Evolutionary conservation across 1,284 basidiomycete genomes (phyloP).

Genomic region (Marasmius fiardii): DNA sequence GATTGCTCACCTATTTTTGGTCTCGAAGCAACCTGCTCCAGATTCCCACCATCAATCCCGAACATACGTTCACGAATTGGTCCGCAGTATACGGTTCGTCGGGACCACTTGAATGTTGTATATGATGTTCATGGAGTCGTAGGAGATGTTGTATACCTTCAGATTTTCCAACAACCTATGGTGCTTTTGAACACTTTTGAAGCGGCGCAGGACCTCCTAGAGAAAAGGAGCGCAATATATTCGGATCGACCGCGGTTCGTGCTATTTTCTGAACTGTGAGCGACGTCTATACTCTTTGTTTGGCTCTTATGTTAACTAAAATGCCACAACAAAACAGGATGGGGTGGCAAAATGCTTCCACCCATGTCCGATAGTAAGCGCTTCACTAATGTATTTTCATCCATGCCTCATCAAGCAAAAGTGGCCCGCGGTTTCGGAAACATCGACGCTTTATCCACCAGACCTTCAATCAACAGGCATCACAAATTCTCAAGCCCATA

Average conservation of each 20-base stretch:
- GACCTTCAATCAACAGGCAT: slow-evolving; percentile 41
- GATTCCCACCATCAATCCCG: slow-evolving; percentile 6
- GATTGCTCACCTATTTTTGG: slow-evolving; percentile 5
- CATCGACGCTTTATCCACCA: slow-evolving; percentile 49
- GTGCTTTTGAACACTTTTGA: slow-evolving; percentile 40
- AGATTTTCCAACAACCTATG: slow-evolving; percentile 38
- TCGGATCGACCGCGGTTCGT: slow-evolving; percentile 48
- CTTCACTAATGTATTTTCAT: not conserved
- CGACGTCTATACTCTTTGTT: slow-evolving; percentile 3
- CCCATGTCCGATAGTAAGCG: slow-evolving; percentile 41
- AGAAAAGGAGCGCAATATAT: slow-evolving; percentile 44
- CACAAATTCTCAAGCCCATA: slow-evolving; percentile 33
- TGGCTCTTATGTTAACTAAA: not conserved
- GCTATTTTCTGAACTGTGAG: slow-evolving; percentile 42
- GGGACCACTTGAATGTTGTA: not conserved
- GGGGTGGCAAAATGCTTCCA: slow-evolving; percentile 43
- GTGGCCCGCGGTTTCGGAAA: slow-evolving; percentile 45
- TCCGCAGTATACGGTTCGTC: slow-evolving; percentile 8
- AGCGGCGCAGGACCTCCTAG: slow-evolving; percentile 41
- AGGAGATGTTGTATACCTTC: slow-evolving; percentile 41
- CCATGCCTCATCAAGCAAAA: slow-evolving; percentile 17
- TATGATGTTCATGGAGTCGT: not conserved
- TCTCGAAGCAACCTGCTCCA: slow-evolving; percentile 10
- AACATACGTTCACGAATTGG: slow-evolving; percentile 10
- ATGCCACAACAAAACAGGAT: slow-evolving; percentile 29